Conservation (phyloP, 192 early-diverging fungal genomes). For the Backusella psychrophila region DNA sequence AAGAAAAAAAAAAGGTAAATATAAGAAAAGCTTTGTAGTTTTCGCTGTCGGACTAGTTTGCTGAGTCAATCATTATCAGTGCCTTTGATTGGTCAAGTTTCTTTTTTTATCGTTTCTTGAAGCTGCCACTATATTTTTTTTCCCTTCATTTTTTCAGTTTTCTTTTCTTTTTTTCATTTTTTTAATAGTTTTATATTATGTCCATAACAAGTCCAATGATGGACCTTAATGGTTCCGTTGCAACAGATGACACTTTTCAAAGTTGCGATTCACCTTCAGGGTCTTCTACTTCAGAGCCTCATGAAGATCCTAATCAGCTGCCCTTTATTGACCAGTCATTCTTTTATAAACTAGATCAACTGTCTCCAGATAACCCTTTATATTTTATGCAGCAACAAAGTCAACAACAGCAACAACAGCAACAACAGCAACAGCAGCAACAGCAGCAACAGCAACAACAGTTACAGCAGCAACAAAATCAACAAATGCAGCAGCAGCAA, state of each 20-base stretch:
- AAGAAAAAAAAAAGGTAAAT: not conserved
- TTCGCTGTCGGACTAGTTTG: not conserved
- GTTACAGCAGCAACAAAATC: not conserved
- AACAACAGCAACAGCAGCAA: conserved; percentile 1
- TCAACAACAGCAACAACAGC: not conserved
- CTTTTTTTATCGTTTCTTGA: not conserved
- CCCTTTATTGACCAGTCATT: conserved; percentile 18
- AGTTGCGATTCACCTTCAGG: conserved; percentile 29
- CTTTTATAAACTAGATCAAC: conserved; percentile 18
- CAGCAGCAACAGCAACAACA: conserved; percentile 9
- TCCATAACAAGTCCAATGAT: conserved; percentile 4
- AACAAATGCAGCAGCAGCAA: not conserved
- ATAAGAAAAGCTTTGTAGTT: not conserved
- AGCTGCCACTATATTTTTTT: not conserved
- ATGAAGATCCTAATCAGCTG: conserved; percentile 23
- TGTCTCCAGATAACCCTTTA: conserved; percentile 20
- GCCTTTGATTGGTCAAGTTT: not conserved
- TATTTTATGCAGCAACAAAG: conserved; percentile 17
- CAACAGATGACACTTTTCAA: conserved; percentile 16
- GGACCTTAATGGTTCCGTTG: not conserved
- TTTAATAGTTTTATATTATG: not conserved
- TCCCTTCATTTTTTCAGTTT: not conserved
- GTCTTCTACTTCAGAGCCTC: conserved; percentile 29
- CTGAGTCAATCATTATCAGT: not conserved
- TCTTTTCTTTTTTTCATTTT: not conserved